Conservation (phyloP, 768 basidiomycete species). For the Rhizopogon rudus region DNA sequence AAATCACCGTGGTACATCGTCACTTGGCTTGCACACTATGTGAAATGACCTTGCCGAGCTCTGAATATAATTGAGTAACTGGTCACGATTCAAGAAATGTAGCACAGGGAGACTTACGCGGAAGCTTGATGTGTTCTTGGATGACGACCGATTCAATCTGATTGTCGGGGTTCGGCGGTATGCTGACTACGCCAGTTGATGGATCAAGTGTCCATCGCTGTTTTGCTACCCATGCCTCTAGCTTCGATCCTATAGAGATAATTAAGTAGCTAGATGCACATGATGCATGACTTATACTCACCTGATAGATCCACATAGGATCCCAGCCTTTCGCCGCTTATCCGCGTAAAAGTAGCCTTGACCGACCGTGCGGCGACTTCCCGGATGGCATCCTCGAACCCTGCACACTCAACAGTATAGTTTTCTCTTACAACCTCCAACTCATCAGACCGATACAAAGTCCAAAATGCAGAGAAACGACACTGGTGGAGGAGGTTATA, state of each 20-base stretch:
- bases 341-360: slow-evolving; percentile 72
- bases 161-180: slow-evolving; percentile 85
- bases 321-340: slow-evolving; percentile 59
- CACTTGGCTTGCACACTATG: slow-evolving; percentile 59
- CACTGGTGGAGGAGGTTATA: slow-evolving; percentile 74
- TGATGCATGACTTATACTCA: slow-evolving; percentile 21
- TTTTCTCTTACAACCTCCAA: slow-evolving; percentile 75
- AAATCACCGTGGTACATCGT: slow-evolving; percentile 7
- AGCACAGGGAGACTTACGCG: slow-evolving; percentile 49
- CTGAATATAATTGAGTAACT: slow-evolving; percentile 31
- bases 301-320: slow-evolving; percentile 69
- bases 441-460: slow-evolving; percentile 61
- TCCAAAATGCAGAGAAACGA: slow-evolving; percentile 87
- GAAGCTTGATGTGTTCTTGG: slow-evolving; percentile 76
- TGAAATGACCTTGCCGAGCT: slow-evolving; percentile 70
- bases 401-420: slow-evolving; percentile 78
- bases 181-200: slow-evolving; percentile 48
- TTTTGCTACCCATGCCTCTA: slow-evolving; percentile 55
- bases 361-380: slow-evolving; percentile 75
- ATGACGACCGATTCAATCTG: slow-evolving; percentile 83
- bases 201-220: slow-evolving; percentile 64
- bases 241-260: slow-evolving; percentile 40
- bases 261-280: neutral
- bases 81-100: neutral
- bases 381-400: slow-evolving; percentile 81